These are phyloP conservation scores for Neurospora crassa DNA, from an alignment of 2,329 filamentous ascomycete species.

Conservation along the genomic window DNA sequence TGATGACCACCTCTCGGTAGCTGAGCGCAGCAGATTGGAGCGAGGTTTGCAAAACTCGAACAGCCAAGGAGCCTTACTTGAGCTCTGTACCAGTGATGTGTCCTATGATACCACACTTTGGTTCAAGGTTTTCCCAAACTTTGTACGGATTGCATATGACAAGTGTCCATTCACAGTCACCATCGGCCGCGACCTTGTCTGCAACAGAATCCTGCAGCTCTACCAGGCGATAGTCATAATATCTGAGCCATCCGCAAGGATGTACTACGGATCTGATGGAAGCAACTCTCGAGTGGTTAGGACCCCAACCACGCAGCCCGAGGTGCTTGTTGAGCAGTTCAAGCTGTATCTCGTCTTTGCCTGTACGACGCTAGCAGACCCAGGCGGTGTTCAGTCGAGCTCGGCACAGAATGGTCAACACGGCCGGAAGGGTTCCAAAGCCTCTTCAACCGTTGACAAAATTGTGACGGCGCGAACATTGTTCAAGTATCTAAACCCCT, in stretches of 20 bases:
- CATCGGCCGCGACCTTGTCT: conserved; percentile 83
- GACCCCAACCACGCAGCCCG: conserved; percentile 63
- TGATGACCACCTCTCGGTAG: conserved; percentile 81
- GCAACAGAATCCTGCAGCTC: conserved; percentile 86
- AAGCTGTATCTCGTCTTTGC: conserved; percentile 96
- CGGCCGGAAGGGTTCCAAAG: conserved; percentile 68
- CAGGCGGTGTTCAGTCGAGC: conserved; percentile 55
- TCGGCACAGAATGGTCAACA: conserved; percentile 58
- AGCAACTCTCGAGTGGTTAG: conserved; percentile 42
- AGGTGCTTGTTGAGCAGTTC: conserved; percentile 93
- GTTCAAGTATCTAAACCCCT: conserved; percentile 84
- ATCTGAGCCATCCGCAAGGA: conserved; percentile 61
- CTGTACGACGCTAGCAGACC: conserved; percentile 85
- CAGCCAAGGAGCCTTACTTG: conserved; percentile 76
- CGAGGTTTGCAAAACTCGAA: conserved; percentile 80
- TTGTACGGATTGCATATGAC: conserved; percentile 83
- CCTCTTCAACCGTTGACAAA: conserved; percentile 57
- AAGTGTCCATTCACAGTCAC: conserved; percentile 87
- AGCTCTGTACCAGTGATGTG: conserved; percentile 90
- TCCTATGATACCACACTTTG: conserved; percentile 91
- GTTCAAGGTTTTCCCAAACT: conserved; percentile 96
- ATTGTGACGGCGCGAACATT: conserved; percentile 81
- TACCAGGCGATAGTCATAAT: conserved; percentile 73
- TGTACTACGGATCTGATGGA: conserved; percentile 52
- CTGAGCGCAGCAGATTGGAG: conserved; percentile 84